Percentiles rank a stretch among this genome's conserved stretches.
These are phyloP conservation scores for Cryptosporidium xiaoi DNA, from an alignment of 169 alveolate species.

Conservation along the genomic window DNA sequence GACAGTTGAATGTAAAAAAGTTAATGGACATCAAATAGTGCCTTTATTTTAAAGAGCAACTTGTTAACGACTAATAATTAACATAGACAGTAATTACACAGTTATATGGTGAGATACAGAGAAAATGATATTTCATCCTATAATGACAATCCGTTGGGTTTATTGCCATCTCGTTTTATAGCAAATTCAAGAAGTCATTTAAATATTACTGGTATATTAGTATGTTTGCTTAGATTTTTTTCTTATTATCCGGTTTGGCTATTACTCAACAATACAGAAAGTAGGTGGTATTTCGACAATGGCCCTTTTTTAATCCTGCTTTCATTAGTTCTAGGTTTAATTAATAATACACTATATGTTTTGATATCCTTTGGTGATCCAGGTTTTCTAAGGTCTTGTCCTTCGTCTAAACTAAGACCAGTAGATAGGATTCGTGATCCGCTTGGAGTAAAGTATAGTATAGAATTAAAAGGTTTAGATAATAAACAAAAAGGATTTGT, in stretches of 20 bases:
- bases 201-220: slow-evolving; percentile 61
- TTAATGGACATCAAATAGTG: too few species aligned
- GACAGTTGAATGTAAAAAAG: too few species aligned
- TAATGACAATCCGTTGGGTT: slow-evolving; percentile 66
- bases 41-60: too few species aligned
- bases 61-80: too few species aligned
- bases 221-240: slow-evolving; percentile 39
- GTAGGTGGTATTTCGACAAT: slow-evolving; percentile 51
- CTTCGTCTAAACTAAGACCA: slow-evolving; percentile 58
- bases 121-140: slow-evolving; percentile 55
- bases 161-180: slow-evolving; percentile 73
- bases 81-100: neutral
- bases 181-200: slow-evolving; percentile 26
- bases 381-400: slow-evolving; percentile 44
- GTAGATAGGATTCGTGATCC: slow-evolving; percentile 51
- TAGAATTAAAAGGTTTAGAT: slow-evolving; percentile 22
- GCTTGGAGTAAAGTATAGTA: slow-evolving; percentile 12
- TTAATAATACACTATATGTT: slow-evolving; percentile 48
- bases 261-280: slow-evolving; percentile 46
- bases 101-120: slow-evolving; percentile 62
- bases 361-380: slow-evolving; percentile 70
- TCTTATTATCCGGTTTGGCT: slow-evolving; percentile 71
- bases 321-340: slow-evolving; percentile 20
- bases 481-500: neutral
- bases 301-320: slow-evolving; percentile 45